Evolutionary conservation across 2,329 filamentous ascomycete species (phyloP).

Genomic region (Polychaeton citri): DNA sequence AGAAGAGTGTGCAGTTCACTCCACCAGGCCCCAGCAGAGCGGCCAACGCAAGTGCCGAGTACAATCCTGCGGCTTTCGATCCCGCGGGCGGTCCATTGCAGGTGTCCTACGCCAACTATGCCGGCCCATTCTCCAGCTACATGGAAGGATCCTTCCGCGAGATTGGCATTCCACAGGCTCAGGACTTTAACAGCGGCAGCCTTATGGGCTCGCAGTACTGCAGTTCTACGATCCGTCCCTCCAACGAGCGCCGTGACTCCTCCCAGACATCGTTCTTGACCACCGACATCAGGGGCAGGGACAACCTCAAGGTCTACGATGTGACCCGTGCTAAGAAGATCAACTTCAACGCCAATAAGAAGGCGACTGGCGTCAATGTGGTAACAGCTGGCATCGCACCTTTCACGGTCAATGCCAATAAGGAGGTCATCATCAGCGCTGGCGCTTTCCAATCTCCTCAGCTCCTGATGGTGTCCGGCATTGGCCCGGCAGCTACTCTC

Average conservation of each 20-base stretch:
- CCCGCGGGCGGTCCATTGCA: conserved; percentile 8
- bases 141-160: conserved; percentile 6
- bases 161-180: conserved; percentile 8
- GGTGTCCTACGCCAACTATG: conserved; percentile 13
- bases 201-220: neutral
- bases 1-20: conserved; percentile 10
- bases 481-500: conserved; percentile 16
- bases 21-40: neutral
- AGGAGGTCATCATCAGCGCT: conserved; percentile 41
- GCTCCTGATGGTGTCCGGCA: conserved; percentile 26
- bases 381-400: conserved; percentile 1
- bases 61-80: conserved; percentile 1
- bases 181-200: neutral
- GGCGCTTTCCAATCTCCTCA: conserved; percentile 25
- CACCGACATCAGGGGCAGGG: neutral
- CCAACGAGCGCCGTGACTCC: neutral
- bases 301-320: neutral
- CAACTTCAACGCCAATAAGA: conserved; percentile 1
- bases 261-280: neutral
- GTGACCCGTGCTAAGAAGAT: conserved; percentile 1
- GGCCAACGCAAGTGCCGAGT: neutral
- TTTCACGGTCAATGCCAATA: conserved; percentile 9
- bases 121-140: conserved; percentile 9
- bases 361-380: neutral
- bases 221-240: neutral